Conservation (phyloP, 768 basidiomycete genomes). For the Neoboletus brunneissimus region DNA sequence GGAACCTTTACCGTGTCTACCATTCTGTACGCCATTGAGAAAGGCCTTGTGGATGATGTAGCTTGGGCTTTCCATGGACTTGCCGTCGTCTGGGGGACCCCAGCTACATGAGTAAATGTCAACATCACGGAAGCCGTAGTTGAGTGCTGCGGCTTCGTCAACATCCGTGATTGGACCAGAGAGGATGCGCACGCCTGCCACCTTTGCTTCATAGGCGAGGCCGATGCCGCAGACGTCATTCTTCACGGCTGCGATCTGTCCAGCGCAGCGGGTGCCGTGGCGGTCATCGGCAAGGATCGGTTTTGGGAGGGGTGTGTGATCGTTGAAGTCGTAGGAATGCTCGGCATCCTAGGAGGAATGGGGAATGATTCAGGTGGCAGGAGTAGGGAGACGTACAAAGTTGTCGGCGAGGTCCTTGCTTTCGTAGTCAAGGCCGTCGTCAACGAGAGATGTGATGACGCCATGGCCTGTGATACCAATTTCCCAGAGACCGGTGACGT, state of each 20-base stretch:
- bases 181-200: constrained; percentile 93
- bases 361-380: not conserved
- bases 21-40: constrained; percentile 89
- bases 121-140: constrained; percentile 91
- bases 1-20: constrained; percentile 85
- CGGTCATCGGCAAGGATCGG: constrained; percentile 89
- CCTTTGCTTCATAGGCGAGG: constrained; percentile 86
- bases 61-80: constrained; percentile 90
- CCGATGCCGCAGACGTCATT: constrained; percentile 95
- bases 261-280: constrained; percentile 97
- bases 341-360: constrained; percentile 61
- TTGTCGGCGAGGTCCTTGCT: constrained; percentile 85
- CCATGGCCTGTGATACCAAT: constrained; percentile 86
- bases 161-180: constrained; percentile 93
- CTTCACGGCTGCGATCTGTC: constrained; percentile 90
- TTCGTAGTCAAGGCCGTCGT: constrained; percentile 92
- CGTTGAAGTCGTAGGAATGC: constrained; percentile 95
- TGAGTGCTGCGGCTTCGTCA: constrained; percentile 93
- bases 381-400: constrained; percentile 63
- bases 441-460: constrained; percentile 83
- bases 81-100: constrained; percentile 96
- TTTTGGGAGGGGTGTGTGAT: constrained; percentile 82
- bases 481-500: constrained; percentile 91
- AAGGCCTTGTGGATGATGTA: constrained; percentile 92
- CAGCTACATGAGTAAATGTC: constrained; percentile 92